phyloP scores from a whole-genome alignment of 2,329 filamentous ascomycete species.

The Exophiala dermatitidis region DNA sequence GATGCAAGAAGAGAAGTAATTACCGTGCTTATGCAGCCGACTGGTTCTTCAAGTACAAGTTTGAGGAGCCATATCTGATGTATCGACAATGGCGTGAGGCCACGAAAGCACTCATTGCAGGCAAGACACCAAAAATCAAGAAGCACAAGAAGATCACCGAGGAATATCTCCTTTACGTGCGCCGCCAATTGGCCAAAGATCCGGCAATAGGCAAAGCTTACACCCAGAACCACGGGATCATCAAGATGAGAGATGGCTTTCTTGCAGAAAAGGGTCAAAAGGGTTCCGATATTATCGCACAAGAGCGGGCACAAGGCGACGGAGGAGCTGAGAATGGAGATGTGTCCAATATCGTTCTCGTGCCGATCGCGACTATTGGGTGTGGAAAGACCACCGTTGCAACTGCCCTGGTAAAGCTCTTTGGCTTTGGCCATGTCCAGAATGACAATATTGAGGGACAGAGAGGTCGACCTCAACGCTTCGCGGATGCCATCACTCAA shows the following conservation, averaged over 20 bases:
- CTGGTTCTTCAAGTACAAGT: conserved; percentile 99
- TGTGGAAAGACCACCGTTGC: conserved; percentile 96
- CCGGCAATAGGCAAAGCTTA: conserved; percentile 64
- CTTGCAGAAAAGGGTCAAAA: conserved; percentile 74
- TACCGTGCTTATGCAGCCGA: conserved; percentile 53
- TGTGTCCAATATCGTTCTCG: conserved; percentile 50
- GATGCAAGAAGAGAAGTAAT: conserved; percentile 61
- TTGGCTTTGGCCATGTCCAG: conserved; percentile 87
- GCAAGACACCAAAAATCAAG: conserved; percentile 66
- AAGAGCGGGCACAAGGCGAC: conserved; percentile 41
- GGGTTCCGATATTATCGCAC: conserved; percentile 80
- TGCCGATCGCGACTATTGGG: conserved; percentile 85
- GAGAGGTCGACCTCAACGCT: conserved; percentile 64
- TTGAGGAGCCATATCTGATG: conserved; percentile 97
- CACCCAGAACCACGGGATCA: conserved; percentile 88
- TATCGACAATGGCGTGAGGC: conserved; percentile 98
- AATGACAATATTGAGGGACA: conserved; percentile 91
- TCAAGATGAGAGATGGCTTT: conserved; percentile 81
- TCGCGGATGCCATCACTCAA: conserved; percentile 63
- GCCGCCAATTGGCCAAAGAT: conserved; percentile 62
- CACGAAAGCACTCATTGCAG: conserved; percentile 78
- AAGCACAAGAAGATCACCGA: conserved; percentile 88
- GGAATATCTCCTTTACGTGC: conserved; percentile 79
- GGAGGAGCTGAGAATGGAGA: conserved; percentile 5
- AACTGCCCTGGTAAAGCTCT: conserved; percentile 70